Evolutionary conservation across 2,329 filamentous ascomycete genomes (phyloP).

Genomic region (Fusarium luffae): DNA sequence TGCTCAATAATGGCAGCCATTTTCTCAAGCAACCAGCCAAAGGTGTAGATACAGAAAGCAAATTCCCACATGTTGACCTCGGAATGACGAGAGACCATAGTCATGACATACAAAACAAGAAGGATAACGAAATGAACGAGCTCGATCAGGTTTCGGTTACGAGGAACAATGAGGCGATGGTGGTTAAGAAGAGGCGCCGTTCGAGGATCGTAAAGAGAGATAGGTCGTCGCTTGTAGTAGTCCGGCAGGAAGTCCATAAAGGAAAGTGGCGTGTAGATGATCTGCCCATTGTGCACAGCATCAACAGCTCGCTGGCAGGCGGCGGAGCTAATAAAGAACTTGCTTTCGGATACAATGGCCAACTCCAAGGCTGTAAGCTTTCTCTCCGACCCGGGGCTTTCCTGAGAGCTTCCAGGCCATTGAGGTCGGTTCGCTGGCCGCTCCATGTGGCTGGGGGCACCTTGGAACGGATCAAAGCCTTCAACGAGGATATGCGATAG

Average conservation of each 20-base stretch:
- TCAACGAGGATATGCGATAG: conserved; percentile 76
- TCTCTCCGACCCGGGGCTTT: conserved; percentile 56
- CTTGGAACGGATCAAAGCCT: conserved; percentile 78
- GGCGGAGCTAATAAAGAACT: conserved; percentile 72
- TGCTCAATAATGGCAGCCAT: conserved; percentile 74
- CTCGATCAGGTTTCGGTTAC: conserved; percentile 74
- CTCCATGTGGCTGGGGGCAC: conserved; percentile 69
- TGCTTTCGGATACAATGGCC: conserved; percentile 77
- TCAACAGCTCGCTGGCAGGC: conserved; percentile 77
- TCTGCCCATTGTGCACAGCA: conserved; percentile 74
- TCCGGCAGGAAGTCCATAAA: conserved; percentile 80
- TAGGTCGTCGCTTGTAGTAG: conserved; percentile 76
- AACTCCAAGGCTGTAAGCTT: conserved; percentile 77
- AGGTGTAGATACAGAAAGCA: conserved; percentile 71
- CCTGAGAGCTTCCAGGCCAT: conserved; percentile 51
- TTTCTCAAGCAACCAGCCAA: conserved; percentile 76
- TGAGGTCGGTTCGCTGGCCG: conserved; percentile 57
- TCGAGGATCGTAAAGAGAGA: conserved; percentile 75
- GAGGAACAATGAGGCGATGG: conserved; percentile 76
- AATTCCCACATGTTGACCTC: conserved; percentile 65
- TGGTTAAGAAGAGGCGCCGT: conserved; percentile 75
- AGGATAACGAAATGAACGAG: conserved; percentile 73
- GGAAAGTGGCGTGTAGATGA: conserved; percentile 76
- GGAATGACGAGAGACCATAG: conserved; percentile 68
- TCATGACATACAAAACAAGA: conserved; percentile 69